These are phyloP conservation scores for Trypanosoma mega DNA, from an alignment of 208 protist genomes.

Conservation along the genomic window DNA sequence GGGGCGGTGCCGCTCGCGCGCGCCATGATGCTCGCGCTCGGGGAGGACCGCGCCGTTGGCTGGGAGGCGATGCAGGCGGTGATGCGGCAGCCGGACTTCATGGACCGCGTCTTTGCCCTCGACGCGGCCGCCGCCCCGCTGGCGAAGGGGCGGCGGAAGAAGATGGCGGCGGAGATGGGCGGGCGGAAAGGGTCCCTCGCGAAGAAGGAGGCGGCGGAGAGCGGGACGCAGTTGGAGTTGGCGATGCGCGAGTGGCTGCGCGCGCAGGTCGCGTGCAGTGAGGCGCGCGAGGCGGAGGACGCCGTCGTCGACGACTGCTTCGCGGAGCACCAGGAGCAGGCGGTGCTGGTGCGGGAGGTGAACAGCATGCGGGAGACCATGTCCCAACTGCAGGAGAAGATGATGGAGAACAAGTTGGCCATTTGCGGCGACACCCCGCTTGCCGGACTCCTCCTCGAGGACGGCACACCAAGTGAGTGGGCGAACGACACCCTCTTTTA, in stretches of 20 bases:
- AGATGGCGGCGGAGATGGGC: slow-evolving; percentile 31
- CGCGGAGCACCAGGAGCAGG: slow-evolving; percentile 70
- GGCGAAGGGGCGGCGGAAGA: slow-evolving; percentile 45
- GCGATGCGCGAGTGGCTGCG: slow-evolving; percentile 54
- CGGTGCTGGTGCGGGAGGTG: slow-evolving; percentile 62
- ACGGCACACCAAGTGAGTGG: slow-evolving; percentile 28
- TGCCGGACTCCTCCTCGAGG: slow-evolving; percentile 22
- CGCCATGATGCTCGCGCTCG: slow-evolving; percentile 64
- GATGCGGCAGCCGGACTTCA: slow-evolving; percentile 56
- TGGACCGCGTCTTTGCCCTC: slow-evolving; percentile 54
- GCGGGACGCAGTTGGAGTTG: slow-evolving; percentile 29
- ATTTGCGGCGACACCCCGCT: slow-evolving; percentile 46
- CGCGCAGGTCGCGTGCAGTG: slow-evolving; percentile 63
- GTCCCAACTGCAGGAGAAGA: slow-evolving; percentile 48
- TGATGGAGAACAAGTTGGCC: slow-evolving; percentile 51
- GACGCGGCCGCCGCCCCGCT: slow-evolving; percentile 74
- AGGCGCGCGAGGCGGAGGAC: slow-evolving; percentile 53
- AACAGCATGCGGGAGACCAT: slow-evolving; percentile 74
- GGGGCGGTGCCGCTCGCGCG: slow-evolving; percentile 37
- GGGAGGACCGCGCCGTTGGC: slow-evolving; percentile 49
- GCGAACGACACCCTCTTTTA: slow-evolving; percentile 54
- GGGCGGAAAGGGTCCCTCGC: slow-evolving; percentile 10
- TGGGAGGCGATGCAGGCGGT: slow-evolving; percentile 64
- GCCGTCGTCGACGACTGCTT: slow-evolving; percentile 62
- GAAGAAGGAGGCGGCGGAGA: background rate